Conservation (phyloP, 257 asterid species). For the Primulina eburnea region DNA sequence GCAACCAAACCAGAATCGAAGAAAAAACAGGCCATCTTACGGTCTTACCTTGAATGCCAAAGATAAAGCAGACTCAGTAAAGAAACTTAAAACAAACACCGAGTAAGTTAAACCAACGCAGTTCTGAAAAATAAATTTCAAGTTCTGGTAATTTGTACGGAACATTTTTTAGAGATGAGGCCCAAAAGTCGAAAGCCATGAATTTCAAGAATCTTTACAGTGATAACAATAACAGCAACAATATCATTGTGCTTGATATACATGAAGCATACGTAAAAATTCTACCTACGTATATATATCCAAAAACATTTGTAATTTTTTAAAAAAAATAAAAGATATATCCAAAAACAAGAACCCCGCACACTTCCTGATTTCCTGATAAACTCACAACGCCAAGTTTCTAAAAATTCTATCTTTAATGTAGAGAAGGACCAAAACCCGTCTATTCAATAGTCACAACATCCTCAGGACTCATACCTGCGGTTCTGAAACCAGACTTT, state of each 20-base stretch:
- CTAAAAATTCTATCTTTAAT: no score
- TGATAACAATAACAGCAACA: background rate
- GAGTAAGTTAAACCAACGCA: background rate
- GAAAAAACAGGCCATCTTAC: no score
- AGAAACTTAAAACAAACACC: no score
- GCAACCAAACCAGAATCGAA: no score
- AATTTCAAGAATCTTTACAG: no score
- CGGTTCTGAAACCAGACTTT: constrained; percentile 99
- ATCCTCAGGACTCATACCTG: constrained; percentile 40
- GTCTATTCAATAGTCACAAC: background rate
- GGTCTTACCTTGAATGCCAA: no score
- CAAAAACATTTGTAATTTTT: background rate
- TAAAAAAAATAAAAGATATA: no score
- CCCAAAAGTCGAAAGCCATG: background rate
- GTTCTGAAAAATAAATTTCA: no score
- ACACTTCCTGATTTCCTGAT: background rate
- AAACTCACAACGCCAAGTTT: background rate
- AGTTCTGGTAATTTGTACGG: background rate
- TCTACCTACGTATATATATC: no score
- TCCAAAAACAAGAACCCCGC: background rate
- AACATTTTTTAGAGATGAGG: no score
- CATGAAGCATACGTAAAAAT: background rate
- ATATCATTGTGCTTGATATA: background rate
- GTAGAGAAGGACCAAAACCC: background rate
- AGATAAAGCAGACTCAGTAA: no score